phyloP scores from a whole-genome alignment of 352 stramenopile genomes.

The Hyaloperonospora brassicae region DNA sequence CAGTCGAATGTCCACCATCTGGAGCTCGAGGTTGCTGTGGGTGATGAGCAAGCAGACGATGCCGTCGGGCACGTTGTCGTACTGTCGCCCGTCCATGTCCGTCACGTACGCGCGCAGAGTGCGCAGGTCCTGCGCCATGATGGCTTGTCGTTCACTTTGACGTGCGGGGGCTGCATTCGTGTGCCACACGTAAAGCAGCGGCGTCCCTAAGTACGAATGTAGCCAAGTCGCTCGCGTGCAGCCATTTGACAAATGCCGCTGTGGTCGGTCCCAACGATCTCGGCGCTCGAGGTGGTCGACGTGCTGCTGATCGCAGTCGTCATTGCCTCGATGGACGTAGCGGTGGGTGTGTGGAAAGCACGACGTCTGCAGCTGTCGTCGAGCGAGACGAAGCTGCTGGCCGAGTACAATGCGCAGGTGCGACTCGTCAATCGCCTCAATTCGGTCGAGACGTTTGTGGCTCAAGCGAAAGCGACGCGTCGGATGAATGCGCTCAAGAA shows the following conservation, averaged over 20 bases:
- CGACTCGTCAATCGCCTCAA: conserved; percentile 75
- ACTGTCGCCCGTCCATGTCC: conserved; percentile 82
- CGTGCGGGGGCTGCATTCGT: no score
- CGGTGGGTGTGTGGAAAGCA: conserved; percentile 46
- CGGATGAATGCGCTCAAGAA: conserved; percentile 84
- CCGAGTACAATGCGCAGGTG: conserved; percentile 72
- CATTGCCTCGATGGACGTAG: conserved; percentile 44
- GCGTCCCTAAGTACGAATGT: conserved; percentile 22
- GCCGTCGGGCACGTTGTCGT: conserved; percentile 76
- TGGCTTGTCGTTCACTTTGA: not conserved
- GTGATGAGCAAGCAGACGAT: conserved; percentile 94
- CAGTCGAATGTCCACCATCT: conserved; percentile 96
- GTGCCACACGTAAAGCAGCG: no score
- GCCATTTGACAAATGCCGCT: conserved; percentile 3
- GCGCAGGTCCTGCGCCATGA: conserved; percentile 68
- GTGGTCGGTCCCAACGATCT: conserved; percentile 36
- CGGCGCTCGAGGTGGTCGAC: conserved; percentile 56
- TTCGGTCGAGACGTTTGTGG: conserved; percentile 84
- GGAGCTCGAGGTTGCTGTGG: conserved; percentile 94
- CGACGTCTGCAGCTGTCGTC: conserved; percentile 45
- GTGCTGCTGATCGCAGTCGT: conserved; percentile 57
- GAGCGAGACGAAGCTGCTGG: conserved; percentile 46
- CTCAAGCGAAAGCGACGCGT: conserved; percentile 78
- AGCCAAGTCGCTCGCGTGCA: not conserved
- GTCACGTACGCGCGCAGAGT: conserved; percentile 72